Evolutionary conservation across 352 stramenopile genomes (phyloP).

Genomic region (Albugo candida): DNA sequence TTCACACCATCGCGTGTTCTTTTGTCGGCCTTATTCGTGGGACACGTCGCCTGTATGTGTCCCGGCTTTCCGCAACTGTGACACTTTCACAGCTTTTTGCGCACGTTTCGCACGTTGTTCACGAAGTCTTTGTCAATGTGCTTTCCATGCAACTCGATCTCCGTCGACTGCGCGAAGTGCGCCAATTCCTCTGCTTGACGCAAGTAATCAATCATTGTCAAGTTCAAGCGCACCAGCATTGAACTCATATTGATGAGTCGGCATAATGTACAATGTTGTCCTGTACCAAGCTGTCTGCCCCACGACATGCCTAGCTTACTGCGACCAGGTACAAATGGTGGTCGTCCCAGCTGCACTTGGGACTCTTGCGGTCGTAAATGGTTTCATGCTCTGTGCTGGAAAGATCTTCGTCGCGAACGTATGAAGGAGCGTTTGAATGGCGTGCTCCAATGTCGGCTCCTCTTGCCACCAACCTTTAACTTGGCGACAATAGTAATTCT

Average conservation of each 20-base stretch:
- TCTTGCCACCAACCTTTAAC: neutral
- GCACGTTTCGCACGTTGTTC: neutral
- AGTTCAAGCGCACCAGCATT: constrained; percentile 1
- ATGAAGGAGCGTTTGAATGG: neutral
- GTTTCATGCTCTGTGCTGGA: neutral
- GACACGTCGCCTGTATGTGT: neutral
- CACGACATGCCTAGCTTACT: too few species aligned
- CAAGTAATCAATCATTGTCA: neutral
- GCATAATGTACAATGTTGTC: too few species aligned
- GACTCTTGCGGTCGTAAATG: constrained; percentile 1
- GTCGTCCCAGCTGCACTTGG: constrained; percentile 1
- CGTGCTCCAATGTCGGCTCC: too few species aligned
- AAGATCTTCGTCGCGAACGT: constrained; percentile 1
- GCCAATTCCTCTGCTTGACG: too few species aligned
- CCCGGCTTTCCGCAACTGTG: neutral
- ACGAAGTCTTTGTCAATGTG: neutral
- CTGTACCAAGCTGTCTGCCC: too few species aligned
- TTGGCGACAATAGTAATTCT: neutral
- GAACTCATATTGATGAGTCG: constrained; percentile 3
- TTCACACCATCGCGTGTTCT: neutral
- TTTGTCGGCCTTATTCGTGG: neutral
- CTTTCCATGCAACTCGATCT: neutral
- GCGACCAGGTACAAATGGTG: too few species aligned
- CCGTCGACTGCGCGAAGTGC: neutral
- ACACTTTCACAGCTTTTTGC: too few species aligned